Evolutionary conservation across 2,329 filamentous ascomycete species (phyloP).

Genomic region (Fonsecaea nubica): DNA sequence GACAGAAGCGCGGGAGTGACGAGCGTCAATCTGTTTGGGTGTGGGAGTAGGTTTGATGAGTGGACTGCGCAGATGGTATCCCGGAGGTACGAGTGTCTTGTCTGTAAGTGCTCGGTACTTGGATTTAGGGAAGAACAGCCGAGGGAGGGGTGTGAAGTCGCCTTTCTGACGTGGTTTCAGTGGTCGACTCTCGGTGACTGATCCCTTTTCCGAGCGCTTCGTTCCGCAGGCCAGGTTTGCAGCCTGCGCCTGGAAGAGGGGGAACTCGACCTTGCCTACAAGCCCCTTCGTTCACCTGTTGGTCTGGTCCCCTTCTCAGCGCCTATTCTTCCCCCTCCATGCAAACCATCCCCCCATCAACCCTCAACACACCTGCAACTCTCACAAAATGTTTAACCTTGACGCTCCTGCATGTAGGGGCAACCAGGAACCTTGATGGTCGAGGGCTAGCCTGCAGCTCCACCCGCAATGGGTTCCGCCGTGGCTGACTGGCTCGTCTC

Average conservation of each 20-base stretch:
- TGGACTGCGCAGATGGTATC: not conserved
- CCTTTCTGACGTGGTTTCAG: conserved; percentile 17
- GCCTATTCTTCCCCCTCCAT: conserved; percentile 3
- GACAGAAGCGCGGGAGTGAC: conserved; percentile 4
- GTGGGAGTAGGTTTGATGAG: not conserved
- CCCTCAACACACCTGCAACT: conserved; percentile 4
- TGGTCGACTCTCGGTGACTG: conserved; percentile 17
- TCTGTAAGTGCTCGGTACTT: not conserved
- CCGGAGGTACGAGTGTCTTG: not conserved
- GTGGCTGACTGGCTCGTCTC: conserved; percentile 28
- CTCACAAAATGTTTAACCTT: conserved; percentile 16
- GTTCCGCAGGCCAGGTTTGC: conserved; percentile 21
- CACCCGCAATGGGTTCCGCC: conserved; percentile 16
- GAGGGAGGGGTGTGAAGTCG: not conserved
- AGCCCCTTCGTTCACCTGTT: not conserved
- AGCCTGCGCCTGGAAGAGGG: not conserved
- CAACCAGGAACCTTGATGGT: not conserved
- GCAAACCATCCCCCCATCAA: conserved; percentile 4
- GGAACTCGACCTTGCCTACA: not conserved
- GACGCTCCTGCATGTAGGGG: conserved; percentile 9
- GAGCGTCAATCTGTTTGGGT: conserved; percentile 5
- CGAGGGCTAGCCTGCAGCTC: not conserved
- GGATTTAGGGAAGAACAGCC: not conserved
- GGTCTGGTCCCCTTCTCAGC: conserved; percentile 18
- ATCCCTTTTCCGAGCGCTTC: conserved; percentile 28